Evolutionary conservation across 148 eudicot species (phyloP).

Genomic region (Dysphania ambrosioides): DNA sequence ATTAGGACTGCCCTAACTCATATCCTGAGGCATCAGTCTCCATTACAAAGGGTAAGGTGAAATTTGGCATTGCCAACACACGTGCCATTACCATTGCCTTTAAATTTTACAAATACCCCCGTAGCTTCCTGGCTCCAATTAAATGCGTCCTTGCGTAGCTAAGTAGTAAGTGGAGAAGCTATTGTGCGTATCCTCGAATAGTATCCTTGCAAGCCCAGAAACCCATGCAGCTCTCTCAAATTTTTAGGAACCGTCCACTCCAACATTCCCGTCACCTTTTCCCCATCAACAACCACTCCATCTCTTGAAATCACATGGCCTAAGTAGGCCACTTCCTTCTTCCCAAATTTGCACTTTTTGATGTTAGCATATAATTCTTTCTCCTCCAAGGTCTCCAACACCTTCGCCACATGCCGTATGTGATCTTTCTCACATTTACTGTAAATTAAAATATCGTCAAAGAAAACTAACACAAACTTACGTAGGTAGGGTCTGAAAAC

Average conservation of each 20-base stretch:
- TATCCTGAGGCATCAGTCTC: background rate
- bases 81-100: background rate
- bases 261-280: background rate
- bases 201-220: background rate
- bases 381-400: background rate
- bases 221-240: background rate
- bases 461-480: background rate
- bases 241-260: background rate
- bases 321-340: too few species aligned
- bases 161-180: background rate
- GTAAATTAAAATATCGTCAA: background rate
- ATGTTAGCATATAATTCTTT: background rate
- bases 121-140: background rate
- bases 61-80: background rate
- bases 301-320: background rate
- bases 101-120: background rate
- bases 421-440: background rate
- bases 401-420: background rate
- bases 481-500: background rate
- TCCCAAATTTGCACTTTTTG: background rate
- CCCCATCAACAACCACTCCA: background rate
- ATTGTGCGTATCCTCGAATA: background rate
- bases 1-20: background rate
- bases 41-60: background rate
- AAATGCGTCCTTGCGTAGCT: background rate